These are phyloP conservation scores for Alternaria ethzedia DNA, from an alignment of 2,329 filamentous ascomycete species.

Conservation along the genomic window DNA sequence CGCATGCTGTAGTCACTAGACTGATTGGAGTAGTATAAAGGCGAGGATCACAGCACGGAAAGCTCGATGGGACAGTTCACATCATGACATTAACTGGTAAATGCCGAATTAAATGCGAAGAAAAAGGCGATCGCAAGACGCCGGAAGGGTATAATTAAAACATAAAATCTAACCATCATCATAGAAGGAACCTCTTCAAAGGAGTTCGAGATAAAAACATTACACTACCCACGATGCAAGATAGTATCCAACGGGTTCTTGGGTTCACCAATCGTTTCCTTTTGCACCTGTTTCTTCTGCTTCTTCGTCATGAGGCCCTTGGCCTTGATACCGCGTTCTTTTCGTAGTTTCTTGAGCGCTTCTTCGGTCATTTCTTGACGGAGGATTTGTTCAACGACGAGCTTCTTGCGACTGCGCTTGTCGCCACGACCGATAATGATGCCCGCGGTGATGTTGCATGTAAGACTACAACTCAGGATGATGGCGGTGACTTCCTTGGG, in stretches of 20 bases:
- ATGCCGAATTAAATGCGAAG: not conserved
- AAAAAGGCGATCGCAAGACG: not conserved
- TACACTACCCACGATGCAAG: constrained; percentile 31
- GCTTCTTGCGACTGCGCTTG: constrained; percentile 79
- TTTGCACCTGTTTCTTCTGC: constrained; percentile 29
- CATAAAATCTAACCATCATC: not conserved
- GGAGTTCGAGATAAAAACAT: not conserved
- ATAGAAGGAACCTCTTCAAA: not conserved
- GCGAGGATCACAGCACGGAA: not conserved
- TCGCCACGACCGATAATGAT: constrained; percentile 79
- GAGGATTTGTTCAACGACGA: constrained; percentile 77
- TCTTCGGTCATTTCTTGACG: constrained; percentile 75
- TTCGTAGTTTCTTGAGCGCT: constrained; percentile 63
- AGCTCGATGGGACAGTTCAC: not conserved
- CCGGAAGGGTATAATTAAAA: not conserved
- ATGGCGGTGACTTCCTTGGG: constrained; percentile 79
- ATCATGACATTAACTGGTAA: not conserved
- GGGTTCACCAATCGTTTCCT: constrained; percentile 27
- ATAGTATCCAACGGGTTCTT: constrained; percentile 37
- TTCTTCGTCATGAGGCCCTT: constrained; percentile 35
- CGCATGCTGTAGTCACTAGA: not conserved
- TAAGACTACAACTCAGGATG: constrained; percentile 79
- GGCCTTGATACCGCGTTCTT: constrained; percentile 48
- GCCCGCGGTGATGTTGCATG: constrained; percentile 78
- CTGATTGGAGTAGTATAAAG: not conserved